phyloP scores from a whole-genome alignment of 148 eudicot genomes.

The Pharnaceum exiguum region DNA sequence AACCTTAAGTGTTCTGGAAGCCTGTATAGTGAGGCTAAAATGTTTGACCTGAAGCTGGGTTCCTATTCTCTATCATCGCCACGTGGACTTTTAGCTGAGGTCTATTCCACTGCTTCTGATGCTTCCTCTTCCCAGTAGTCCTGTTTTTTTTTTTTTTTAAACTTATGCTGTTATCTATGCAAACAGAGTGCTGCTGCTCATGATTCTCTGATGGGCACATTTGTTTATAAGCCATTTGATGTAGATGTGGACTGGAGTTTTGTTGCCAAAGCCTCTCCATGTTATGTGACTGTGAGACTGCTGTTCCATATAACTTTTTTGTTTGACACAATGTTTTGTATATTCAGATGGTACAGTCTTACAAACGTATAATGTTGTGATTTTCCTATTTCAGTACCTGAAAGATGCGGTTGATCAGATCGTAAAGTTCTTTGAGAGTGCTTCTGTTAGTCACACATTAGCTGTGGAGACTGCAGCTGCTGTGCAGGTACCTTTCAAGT shows the following conservation, averaged over 20 bases:
- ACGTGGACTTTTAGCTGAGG: slow-evolving; percentile 90
- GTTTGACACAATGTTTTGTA: too few species aligned
- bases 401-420: slow-evolving; percentile 84
- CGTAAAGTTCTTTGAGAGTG: slow-evolving; percentile 69
- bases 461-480: slow-evolving; percentile 98
- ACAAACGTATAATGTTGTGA: slow-evolving; percentile 16
- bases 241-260: slow-evolving; percentile 89
- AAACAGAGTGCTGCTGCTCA: slow-evolving; percentile 75
- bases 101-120: slow-evolving; percentile 17
- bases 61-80: slow-evolving; percentile 87
- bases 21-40: slow-evolving; percentile 74
- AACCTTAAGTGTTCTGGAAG: slow-evolving; percentile 65
- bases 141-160: neutral
- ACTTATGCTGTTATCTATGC: slow-evolving; percentile 13
- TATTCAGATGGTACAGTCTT: too few species aligned
- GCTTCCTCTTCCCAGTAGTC: slow-evolving; percentile 4
- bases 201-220: slow-evolving; percentile 75
- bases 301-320: slow-evolving; percentile 9
- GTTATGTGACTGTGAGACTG: slow-evolving; percentile 80
- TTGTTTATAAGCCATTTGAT: slow-evolving; percentile 86
- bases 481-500: slow-evolving; percentile 59
- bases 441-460: slow-evolving; percentile 71
- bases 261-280: slow-evolving; percentile 94
- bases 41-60: slow-evolving; percentile 84
- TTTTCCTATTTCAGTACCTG: slow-evolving; percentile 57